Conservation (phyloP, 495 filamentous ascomycete species). For the Penicillium salamii region DNA sequence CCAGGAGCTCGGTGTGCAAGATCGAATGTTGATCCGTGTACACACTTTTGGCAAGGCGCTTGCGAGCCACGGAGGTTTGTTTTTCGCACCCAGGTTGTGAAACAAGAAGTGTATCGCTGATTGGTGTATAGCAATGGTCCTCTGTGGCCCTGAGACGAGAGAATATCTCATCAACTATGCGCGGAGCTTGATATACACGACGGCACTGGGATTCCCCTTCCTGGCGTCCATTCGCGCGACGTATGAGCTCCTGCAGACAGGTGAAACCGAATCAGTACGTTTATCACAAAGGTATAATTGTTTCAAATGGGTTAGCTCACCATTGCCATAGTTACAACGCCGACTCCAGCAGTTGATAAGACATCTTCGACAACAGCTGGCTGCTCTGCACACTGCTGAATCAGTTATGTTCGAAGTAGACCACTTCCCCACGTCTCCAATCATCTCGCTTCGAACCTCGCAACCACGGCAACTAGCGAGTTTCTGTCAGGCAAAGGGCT, state of each 20-base stretch:
- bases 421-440: slow-evolving; percentile 42
- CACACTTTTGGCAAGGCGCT: slow-evolving; percentile 79
- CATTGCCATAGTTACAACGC: slow-evolving; percentile 28
- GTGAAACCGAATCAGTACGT: slow-evolving; percentile 40
- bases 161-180: slow-evolving; percentile 48
- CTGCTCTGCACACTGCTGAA: slow-evolving; percentile 23
- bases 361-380: slow-evolving; percentile 34
- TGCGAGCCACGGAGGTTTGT: slow-evolving; percentile 67
- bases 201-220: slow-evolving; percentile 47
- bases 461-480: slow-evolving; percentile 29
- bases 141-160: slow-evolving; percentile 41
- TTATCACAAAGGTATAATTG: not conserved
- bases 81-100: not conserved
- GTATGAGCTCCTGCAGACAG: slow-evolving; percentile 42
- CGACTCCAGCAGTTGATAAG: slow-evolving; percentile 36
- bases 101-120: not conserved
- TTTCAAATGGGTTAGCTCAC: not conserved
- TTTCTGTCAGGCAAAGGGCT: slow-evolving; percentile 33
- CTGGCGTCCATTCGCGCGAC: slow-evolving; percentile 45
- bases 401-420: slow-evolving; percentile 34
- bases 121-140: slow-evolving; percentile 34
- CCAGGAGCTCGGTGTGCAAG: slow-evolving; percentile 61
- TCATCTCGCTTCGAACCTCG: slow-evolving; percentile 44
- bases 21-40: slow-evolving; percentile 63
- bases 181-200: slow-evolving; percentile 47